These are phyloP conservation scores for Pythium coloratum DNA, from an alignment of 352 stramenopile genomes.

Conservation along the genomic window DNA sequence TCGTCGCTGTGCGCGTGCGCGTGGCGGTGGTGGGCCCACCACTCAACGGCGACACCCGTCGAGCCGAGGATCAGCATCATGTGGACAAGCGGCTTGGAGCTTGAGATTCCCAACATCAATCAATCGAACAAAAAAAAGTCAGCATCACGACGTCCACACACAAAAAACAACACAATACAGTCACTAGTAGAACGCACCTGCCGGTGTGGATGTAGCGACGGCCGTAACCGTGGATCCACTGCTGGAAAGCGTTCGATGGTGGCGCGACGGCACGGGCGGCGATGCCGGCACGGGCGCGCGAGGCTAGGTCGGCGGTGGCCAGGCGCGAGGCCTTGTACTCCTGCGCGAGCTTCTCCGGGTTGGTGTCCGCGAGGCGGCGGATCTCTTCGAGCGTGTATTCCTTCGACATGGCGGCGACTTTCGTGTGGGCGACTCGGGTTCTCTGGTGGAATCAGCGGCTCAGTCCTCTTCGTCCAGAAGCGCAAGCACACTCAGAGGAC, in stretches of 20 bases:
- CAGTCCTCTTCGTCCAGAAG: not conserved
- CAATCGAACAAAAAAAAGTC: not conserved
- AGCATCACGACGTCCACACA: not conserved
- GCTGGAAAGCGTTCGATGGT: slow-evolving; percentile 58
- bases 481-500: not conserved
- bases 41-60: slow-evolving; percentile 59
- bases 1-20: slow-evolving; percentile 42
- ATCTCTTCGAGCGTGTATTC: slow-evolving; percentile 83
- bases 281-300: slow-evolving; percentile 62
- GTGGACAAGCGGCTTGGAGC: slow-evolving; percentile 66
- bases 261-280: slow-evolving; percentile 54
- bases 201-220: slow-evolving; percentile 77
- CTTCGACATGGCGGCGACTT: slow-evolving; percentile 50
- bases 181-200: slow-evolving; percentile 25
- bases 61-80: slow-evolving; percentile 74
- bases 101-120: slow-evolving; percentile 19
- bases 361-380: slow-evolving; percentile 68
- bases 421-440: slow-evolving; percentile 14
- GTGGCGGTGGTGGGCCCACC: slow-evolving; percentile 70
- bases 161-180: not conserved
- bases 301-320: slow-evolving; percentile 65
- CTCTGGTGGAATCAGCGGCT: slow-evolving; percentile 17
- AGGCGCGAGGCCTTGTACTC: slow-evolving; percentile 68
- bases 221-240: slow-evolving; percentile 73
- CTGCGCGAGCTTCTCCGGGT: slow-evolving; percentile 68